Percentiles rank a stretch among this genome's conserved stretches.
Evolutionary conservation across 441 rosid species (phyloP).

Genomic region (Manihot esculenta): DNA sequence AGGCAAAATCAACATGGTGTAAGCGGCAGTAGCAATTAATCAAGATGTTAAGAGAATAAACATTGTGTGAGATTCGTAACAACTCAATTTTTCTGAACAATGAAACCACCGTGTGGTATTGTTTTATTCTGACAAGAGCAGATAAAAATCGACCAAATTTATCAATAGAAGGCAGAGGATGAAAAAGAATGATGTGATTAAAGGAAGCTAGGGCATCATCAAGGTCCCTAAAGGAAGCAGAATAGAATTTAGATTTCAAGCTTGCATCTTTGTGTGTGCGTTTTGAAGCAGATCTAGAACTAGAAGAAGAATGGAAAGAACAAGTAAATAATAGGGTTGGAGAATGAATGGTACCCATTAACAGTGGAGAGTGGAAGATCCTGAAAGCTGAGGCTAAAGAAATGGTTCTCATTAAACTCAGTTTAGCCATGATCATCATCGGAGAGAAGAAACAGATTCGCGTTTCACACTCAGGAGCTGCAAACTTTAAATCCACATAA

Average conservation of each 20-base stretch:
- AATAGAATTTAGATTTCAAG: neutral
- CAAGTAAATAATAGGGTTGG: neutral
- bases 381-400: neutral
- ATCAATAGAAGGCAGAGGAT: neutral
- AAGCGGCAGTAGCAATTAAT: constrained; percentile 31
- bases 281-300: too few relatives aligned
- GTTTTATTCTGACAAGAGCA: neutral
- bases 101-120: neutral
- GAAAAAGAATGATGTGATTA: neutral
- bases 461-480: too few relatives aligned
- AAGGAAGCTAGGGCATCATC: constrained; percentile 14
- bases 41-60: constrained; percentile 20
- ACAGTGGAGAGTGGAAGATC: neutral
- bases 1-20: constrained; percentile 17
- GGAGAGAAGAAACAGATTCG: too few relatives aligned
- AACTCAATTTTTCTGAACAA: neutral
- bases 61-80: neutral
- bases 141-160: constrained; percentile 2
- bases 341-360: neutral
- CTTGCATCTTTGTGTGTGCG: neutral
- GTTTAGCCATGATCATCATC: too few relatives aligned
- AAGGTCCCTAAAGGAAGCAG: constrained; percentile 1
- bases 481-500: too few relatives aligned
- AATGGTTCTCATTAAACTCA: too few relatives aligned
- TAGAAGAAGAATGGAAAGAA: neutral